phyloP scores from a whole-genome alignment of 345 rosid species.

The Anacardium occidentale region DNA sequence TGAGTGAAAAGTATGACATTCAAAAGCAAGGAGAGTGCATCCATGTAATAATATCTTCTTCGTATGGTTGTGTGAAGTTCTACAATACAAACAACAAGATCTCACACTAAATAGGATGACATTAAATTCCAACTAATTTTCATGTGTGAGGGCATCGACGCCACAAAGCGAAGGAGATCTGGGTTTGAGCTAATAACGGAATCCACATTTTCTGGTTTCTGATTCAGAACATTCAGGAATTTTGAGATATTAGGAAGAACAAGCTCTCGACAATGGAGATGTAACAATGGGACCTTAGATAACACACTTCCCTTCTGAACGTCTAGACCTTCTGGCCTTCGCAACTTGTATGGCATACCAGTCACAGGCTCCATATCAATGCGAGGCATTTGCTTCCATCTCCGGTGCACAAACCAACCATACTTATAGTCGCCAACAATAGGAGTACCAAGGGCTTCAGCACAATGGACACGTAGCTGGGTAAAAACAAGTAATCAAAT shows the following conservation, averaged over 20 bases:
- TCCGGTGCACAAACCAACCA: slow-evolving; percentile 84
- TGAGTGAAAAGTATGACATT: too few relatives aligned
- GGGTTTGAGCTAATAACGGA: slow-evolving; percentile 36
- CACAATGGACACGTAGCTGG: slow-evolving; percentile 93
- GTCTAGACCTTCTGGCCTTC: slow-evolving; percentile 78
- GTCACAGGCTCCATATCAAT: slow-evolving; percentile 66
- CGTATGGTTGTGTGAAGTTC: too few relatives aligned
- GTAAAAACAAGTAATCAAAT: slow-evolving; percentile 9
- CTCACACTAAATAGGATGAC: slow-evolving; percentile 79
- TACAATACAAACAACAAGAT: too few relatives aligned
- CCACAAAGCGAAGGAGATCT: slow-evolving; percentile 71
- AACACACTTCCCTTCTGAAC: slow-evolving; percentile 92
- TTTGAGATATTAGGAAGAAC: slow-evolving; percentile 81
- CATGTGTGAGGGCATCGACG: slow-evolving; percentile 83
- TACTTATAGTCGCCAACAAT: slow-evolving; percentile 89
- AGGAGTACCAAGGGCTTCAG: slow-evolving; percentile 94
- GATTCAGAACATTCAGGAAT: slow-evolving; percentile 45
- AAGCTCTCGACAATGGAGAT: slow-evolving; percentile 83
- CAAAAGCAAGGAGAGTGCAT: too few relatives aligned
- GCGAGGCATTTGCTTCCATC: slow-evolving; percentile 82
- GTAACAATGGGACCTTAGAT: slow-evolving; percentile 82
- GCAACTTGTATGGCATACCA: slow-evolving; percentile 71
- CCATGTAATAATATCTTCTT: too few relatives aligned
- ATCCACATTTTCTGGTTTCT: slow-evolving; percentile 25
- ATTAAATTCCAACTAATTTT: slow-evolving; percentile 92